These are phyloP conservation scores for Solanum clarkiae DNA, from an alignment of 257 asterid genomes.

Conservation along the genomic window DNA sequence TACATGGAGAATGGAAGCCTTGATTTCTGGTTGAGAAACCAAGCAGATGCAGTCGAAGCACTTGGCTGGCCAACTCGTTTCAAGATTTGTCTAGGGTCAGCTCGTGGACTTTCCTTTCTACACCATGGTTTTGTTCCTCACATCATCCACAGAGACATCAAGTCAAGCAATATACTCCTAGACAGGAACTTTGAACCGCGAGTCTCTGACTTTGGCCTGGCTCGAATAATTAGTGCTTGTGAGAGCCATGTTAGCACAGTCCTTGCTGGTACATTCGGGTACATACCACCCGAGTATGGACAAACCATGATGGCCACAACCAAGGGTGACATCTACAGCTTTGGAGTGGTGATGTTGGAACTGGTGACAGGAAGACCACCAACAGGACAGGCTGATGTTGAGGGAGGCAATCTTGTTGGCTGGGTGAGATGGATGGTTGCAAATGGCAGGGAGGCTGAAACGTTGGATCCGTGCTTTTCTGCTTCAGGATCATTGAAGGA, in stretches of 20 bases:
- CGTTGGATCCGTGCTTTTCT: slow-evolving; percentile 19
- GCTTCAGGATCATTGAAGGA: slow-evolving; percentile 11
- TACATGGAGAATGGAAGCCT: slow-evolving; percentile 89
- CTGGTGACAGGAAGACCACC: slow-evolving; percentile 62
- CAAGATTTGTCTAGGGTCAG: slow-evolving; percentile 64
- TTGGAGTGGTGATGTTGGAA: slow-evolving; percentile 82
- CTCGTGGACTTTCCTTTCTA: slow-evolving; percentile 58
- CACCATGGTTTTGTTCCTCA: slow-evolving; percentile 79
- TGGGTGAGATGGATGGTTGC: slow-evolving; percentile 70
- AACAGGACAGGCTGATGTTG: slow-evolving; percentile 61
- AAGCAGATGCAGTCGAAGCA: slow-evolving; percentile 15
- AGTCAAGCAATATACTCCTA: slow-evolving; percentile 63
- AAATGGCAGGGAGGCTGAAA: slow-evolving; percentile 27
- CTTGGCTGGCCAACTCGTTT: slow-evolving; percentile 64
- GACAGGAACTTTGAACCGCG: slow-evolving; percentile 44
- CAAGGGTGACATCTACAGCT: slow-evolving; percentile 74
- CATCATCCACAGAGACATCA: slow-evolving; percentile 73
- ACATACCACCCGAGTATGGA: slow-evolving; percentile 84
- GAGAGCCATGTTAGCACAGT: slow-evolving; percentile 67
- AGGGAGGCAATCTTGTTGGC: slow-evolving; percentile 86
- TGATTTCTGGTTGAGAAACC: slow-evolving; percentile 50
- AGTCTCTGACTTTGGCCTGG: slow-evolving; percentile 75
- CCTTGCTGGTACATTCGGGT: slow-evolving; percentile 77
- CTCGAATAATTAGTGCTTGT: slow-evolving; percentile 68
- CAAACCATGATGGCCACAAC: slow-evolving; percentile 69